These are phyloP conservation scores for Cyclotella choctawhatcheeana DNA, from an alignment of 108 stramenopile genomes.

Conservation along the genomic window DNA sequence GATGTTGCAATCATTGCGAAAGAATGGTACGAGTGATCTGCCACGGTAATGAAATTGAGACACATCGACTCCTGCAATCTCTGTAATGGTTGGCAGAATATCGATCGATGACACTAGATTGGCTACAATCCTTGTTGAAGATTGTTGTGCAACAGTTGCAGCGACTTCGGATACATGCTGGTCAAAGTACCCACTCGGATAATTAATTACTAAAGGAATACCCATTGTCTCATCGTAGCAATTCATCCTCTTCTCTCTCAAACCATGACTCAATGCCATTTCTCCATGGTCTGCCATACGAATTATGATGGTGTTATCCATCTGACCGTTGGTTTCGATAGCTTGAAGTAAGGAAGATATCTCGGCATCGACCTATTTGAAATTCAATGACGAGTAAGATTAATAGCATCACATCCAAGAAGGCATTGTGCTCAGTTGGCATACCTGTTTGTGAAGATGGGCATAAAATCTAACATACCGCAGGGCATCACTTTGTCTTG, in stretches of 20 bases:
- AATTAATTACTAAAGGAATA: constrained; percentile 59
- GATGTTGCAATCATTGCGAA: constrained; percentile 7
- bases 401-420: no score
- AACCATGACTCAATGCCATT: constrained; percentile 50
- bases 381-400: no score
- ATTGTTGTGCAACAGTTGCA: neutral
- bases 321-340: constrained; percentile 46
- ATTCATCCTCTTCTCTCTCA: constrained; percentile 64
- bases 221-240: constrained; percentile 63
- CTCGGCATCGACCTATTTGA: constrained; percentile 48
- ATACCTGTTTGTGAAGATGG: constrained; percentile 39
- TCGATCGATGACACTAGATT: constrained; percentile 40
- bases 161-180: neutral
- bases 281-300: constrained; percentile 71
- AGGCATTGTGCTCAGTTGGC: neutral
- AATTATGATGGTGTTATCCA: constrained; percentile 58
- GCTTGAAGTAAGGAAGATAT: constrained; percentile 53
- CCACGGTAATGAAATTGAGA: constrained; percentile 24
- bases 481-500: constrained; percentile 34
- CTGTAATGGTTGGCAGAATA: constrained; percentile 45
- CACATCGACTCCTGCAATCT: constrained; percentile 32
- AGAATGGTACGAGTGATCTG: constrained; percentile 35
- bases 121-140: constrained; percentile 1
- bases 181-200: constrained; percentile 54
- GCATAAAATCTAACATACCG: constrained; percentile 68